Evolutionary conservation across 1,139 yeast species (phyloP), one percentile per base, ranked within the genome.

Genomic region (Blastobotrys arbuscula): DNA sequence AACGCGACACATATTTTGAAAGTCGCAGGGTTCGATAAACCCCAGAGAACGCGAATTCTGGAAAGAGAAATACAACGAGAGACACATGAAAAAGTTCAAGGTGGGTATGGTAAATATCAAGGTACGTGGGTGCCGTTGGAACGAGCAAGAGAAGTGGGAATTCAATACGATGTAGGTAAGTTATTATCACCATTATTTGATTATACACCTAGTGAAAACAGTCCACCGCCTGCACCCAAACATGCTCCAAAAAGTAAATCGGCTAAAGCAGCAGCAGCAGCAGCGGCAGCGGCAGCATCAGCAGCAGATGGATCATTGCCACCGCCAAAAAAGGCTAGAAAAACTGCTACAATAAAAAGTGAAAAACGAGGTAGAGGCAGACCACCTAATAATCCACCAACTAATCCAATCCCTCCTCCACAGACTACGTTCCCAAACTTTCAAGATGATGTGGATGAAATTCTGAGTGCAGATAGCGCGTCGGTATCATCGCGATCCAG

Each of bases 1-100:
- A 92, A 92, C 69, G 97, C 97, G n/a, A 92, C 98, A 21, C 97
- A 92, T 68, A 89, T 92, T 43, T 74, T 92, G 52, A 90, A 92
- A 65, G 90, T 94, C 44, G 96, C 97, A 47, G 85, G 88, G 62
- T 89, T 90, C 64, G 96, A 96, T 54, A 90, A 90, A 66, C 96
- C 97, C 1, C 88, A 85, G 64, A 73, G 97, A 61, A 90, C 97
- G 12, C 81, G 95, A 62, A 89, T 89, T 54, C 75, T 90, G 59
- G 97, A 92, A 62, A 82, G 85, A 60, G 97, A 94, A 53, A 95
- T 90, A 19, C 95, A 88, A 59, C 81, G 79, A 47, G 95, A 95
- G 2, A 69, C 74, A 13, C 96, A 88, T 65, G 97, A 90, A 62
- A 90, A 90, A 66, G 89, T 92, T 23, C 97, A 92, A 66, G 98